Evolutionary conservation across 805 yeast species (phyloP).

Genomic region (Monosporozyma aquatica): DNA sequence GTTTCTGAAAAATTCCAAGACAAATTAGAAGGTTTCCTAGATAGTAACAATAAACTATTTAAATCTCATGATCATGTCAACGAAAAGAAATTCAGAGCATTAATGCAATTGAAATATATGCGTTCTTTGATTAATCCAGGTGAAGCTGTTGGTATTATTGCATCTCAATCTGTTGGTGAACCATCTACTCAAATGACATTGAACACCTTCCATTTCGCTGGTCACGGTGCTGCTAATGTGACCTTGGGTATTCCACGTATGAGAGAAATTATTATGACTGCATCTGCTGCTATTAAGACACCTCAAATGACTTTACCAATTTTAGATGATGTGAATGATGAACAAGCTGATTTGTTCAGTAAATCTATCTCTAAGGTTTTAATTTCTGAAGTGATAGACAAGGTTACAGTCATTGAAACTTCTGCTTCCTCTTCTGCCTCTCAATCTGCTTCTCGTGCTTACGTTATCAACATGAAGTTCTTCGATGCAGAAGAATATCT

Average conservation of each 20-base stretch:
- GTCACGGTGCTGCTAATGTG: conserved; percentile 99
- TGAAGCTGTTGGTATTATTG: conserved; percentile 96
- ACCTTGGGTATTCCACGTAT: conserved; percentile 99
- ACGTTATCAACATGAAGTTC: conserved; percentile 65
- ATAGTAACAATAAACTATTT: conserved; percentile 46
- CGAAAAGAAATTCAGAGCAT: conserved; percentile 79
- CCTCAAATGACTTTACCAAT: conserved; percentile 97
- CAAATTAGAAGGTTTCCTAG: conserved; percentile 63
- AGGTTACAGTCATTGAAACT: conserved; percentile 79
- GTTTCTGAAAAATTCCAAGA: conserved; percentile 85
- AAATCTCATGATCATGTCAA: conserved; percentile 42
- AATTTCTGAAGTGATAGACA: conserved; percentile 81
- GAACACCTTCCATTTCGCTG: conserved; percentile 96
- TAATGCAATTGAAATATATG: conserved; percentile 98
- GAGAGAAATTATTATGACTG: conserved; percentile 99
- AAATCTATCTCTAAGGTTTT: conserved; percentile 78
- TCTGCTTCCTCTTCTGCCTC: conserved; percentile 51
- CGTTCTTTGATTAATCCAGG: conserved; percentile 92
- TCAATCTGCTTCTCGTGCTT: conserved; percentile 52
- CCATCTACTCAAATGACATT: conserved; percentile 99
- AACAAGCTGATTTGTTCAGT: conserved; percentile 85
- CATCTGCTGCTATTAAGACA: conserved; percentile 90
- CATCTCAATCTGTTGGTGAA: conserved; percentile 97
- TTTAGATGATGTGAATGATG: conserved; percentile 68
- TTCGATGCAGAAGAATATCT: conserved; percentile 69